A percentile compares a stretch with the other conserved stretches of the same genome.
Evolutionary conservation across 352 stramenopile species (phyloP).

Genomic region (Phytophthora podocarpi): DNA sequence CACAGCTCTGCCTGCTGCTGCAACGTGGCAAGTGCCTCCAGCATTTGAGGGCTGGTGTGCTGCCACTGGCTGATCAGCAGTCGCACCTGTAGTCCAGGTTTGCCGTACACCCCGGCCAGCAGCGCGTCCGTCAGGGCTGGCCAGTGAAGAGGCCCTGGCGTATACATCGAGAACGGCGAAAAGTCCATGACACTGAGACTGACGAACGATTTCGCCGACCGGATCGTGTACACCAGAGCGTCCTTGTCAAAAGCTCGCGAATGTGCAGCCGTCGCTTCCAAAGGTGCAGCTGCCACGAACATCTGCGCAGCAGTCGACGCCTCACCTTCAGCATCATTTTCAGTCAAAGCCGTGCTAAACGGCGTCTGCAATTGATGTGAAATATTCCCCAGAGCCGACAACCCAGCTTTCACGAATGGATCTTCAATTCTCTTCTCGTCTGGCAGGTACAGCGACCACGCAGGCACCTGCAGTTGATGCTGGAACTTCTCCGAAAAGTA

Average conservation of each 20-base stretch:
- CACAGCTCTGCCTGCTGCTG: constrained; percentile 58
- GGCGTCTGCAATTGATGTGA: constrained; percentile 50
- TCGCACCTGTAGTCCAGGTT: constrained; percentile 50
- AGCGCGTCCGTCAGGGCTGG: constrained; percentile 69
- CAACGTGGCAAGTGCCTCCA: constrained; percentile 49
- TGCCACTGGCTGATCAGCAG: constrained; percentile 84
- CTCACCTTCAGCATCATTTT: not conserved
- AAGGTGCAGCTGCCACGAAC: constrained; percentile 69
- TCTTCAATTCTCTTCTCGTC: constrained; percentile 35
- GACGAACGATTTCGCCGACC: constrained; percentile 52
- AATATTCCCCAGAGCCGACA: constrained; percentile 56
- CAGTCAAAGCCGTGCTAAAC: constrained; percentile 13
- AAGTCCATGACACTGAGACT: constrained; percentile 89
- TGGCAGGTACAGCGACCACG: constrained; percentile 62
- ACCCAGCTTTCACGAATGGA: constrained; percentile 54
- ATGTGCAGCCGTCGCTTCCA: constrained; percentile 55
- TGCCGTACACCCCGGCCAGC: constrained; percentile 60
- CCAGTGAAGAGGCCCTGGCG: constrained; percentile 63
- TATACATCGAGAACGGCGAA: constrained; percentile 72
- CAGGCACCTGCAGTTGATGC: constrained; percentile 54
- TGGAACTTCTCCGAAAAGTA: constrained; percentile 73
- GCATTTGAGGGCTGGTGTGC: constrained; percentile 64
- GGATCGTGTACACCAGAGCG: constrained; percentile 76
- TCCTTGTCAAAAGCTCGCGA: constrained; percentile 75
- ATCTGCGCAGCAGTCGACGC: constrained; percentile 29